Evolutionary conservation across 306 rosid genomes (phyloP), one percentile per base, ranked within the genome.

Genomic region (Adenanthera pavonina): DNA sequence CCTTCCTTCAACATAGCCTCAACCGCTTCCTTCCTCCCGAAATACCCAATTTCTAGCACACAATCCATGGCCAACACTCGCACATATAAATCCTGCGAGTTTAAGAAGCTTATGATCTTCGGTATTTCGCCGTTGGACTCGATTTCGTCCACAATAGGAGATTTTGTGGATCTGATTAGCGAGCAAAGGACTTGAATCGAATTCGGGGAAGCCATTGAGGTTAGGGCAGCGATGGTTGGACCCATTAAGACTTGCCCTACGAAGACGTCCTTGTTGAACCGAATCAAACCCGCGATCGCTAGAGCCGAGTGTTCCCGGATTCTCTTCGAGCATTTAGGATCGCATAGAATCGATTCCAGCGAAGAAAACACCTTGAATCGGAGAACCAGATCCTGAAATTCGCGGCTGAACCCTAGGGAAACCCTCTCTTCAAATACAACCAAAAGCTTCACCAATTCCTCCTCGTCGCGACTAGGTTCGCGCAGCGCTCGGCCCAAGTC

Each of bases 221-320:
- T 33, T 41, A 95, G 64, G 0, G 94, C 93, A 0, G 78, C 74
- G 12, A 78, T 75, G 0, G 94, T 91, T 2, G 88, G 92, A 12
- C 92, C 91, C 91, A 93, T 88, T 3, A 89, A 60, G 4, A 93
- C 94, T 72, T 92, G 88, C 1, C 98, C 99, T 8, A 92, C 97
- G 80, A 95, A 95, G 1, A 95, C 98, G 66, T 95, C 98, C 76
- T 92, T 95, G 81, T 95, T 95, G 91, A 95, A 93, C 35, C 79
- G 60, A 19, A 92, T 92, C 90, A 90, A 61, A 49, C 88, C 94
- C 0, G 84, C 87, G 0, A 92, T 78, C 0, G 82, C 88, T 0
- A 57, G 38, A 2, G 92, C 98, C 1, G 89, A 87, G 46, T 71
- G 89, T 52, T 95, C 98, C 1, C 94, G 85, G 9, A 88, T 67